Evolutionary conservation across 768 basidiomycete species (phyloP), one percentile per base, ranked within the genome.

Genomic region (Daedaleopsis sinensis): DNA sequence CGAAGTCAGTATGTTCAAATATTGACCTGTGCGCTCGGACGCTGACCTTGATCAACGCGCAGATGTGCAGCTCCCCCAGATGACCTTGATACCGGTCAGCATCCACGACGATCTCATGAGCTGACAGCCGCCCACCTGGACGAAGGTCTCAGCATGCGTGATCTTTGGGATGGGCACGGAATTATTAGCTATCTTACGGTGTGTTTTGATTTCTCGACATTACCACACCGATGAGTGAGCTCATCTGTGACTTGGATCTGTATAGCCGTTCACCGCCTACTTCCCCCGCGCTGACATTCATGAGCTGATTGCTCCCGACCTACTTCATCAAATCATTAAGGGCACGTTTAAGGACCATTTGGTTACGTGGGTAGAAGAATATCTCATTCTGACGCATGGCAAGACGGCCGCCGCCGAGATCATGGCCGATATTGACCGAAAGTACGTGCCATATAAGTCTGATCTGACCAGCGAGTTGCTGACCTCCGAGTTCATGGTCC

Each of bases 341-440:
- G 69, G 69, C 3, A 55, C 62, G 0, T 70, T 67, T 62, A 68
- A 70, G 52, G 69, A 70, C 36, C 69, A 70, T 50, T 52, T 70
- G 8, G 64, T 69, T 8, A 50, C 43, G 2, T 70, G 69, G 69
- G 65, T 67, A 5, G 61, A 55, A 19, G 62, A 65, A 16, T 68
- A 66, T 52, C 19, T 65, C n/a, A 47, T 19, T 5, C 23, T 36
- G 5, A 35, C 9, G 1, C 44, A 60, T 21, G 57, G 62, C 13
- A 59, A 62, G 24, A 27, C 65, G 15, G 37, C 35, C 1, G 48
- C 55, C 5, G 42, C 51, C 5, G 11, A 59, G 3, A 55, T 66
- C 11, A 37, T 68, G 18, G 65, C 52, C 27, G 65, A 68, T 21
- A 68, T 68, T 47, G 65, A 68, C 24, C 38, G 58, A 24, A 10